Evolutionary conservation across 257 asterid species (phyloP), one percentile per base, ranked within the genome.

Genomic region (Penstemon eatonii): DNA sequence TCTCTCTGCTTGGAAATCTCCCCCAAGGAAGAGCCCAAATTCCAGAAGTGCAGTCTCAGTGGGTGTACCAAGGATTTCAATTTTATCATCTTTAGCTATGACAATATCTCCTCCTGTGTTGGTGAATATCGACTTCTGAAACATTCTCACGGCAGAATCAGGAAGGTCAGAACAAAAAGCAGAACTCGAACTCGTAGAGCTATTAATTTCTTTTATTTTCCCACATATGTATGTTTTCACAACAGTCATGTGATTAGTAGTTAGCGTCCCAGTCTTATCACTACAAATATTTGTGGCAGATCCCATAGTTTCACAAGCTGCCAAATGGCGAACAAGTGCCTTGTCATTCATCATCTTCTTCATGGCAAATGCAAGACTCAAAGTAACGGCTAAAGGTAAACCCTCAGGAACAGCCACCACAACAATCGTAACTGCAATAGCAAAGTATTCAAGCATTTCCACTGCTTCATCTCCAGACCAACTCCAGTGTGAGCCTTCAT

Each of bases 381-480:
- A 72, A 56, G 97, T 91, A 46, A 91, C 97, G 59, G 97, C 97
- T 63, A 91, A 82, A 66, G 97, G 97, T 78, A 91, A 79, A 37
- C 97, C 97, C 78, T 91, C 97, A 49, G 97, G 97, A 53, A 91
- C 97, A 33, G 97, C 97, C 76, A 91, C 97, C 65, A 91, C 97
- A 50, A 91, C 97, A 68, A 91, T 91, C 8, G 97, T 91, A 66
- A 91, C 97, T 33, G 97, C 96, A 80, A 90, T 82, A n/a, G 97
- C 97, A 63, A 90, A 90, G 66, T 83, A 90, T 72, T 90, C 96
- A 51, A 90, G 86, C 92, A 88, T 81, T 78, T 88, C 96, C 73
- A 81, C 39, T 58, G 92, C 92, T 67, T 90, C 96, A 51, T 90
- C 97, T 11, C 80, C 87, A 40, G 87, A 84, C 92, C 86, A 90